Evolutionary conservation across 2,329 filamentous ascomycete genomes (phyloP).

Genomic region (Cercospora sp.): DNA sequence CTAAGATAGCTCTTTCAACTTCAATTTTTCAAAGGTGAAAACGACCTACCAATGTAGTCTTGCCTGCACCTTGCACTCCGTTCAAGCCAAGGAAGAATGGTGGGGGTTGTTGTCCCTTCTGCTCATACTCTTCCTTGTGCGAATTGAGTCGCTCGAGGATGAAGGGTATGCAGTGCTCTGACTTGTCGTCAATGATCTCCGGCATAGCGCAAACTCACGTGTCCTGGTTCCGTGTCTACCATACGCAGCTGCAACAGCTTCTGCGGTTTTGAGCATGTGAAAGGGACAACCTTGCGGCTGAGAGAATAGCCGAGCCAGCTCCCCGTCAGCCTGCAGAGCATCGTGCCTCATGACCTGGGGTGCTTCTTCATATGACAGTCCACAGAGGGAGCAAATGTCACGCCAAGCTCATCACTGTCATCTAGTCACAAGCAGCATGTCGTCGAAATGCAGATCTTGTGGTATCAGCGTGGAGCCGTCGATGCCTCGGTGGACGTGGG

Average conservation of each 20-base stretch:
- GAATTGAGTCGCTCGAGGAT: constrained; percentile 62
- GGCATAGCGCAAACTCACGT: constrained; percentile 42
- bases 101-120: constrained; percentile 43
- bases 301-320: constrained; percentile 9
- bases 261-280: constrained; percentile 26
- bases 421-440: not conserved
- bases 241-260: not conserved
- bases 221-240: constrained; percentile 15
- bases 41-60: constrained; percentile 73
- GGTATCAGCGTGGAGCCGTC: not conserved
- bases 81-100: constrained; percentile 88
- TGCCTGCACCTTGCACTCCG: constrained; percentile 87
- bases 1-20: not conserved
- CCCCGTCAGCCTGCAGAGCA: not conserved
- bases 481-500: not conserved
- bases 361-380: constrained; percentile 6
- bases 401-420: not conserved
- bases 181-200: constrained; percentile 73
- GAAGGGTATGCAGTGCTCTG: constrained; percentile 74
- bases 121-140: constrained; percentile 49
- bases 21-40: not conserved
- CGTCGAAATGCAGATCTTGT: not conserved
- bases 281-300: constrained; percentile 17
- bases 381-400: not conserved
- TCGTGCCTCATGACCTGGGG: constrained; percentile 5